Percentiles rank a stretch among this genome's conserved stretches.
These are phyloP conservation scores for Plantago coronopus DNA, from an alignment of 305 asterid species.

Conservation along the genomic window DNA sequence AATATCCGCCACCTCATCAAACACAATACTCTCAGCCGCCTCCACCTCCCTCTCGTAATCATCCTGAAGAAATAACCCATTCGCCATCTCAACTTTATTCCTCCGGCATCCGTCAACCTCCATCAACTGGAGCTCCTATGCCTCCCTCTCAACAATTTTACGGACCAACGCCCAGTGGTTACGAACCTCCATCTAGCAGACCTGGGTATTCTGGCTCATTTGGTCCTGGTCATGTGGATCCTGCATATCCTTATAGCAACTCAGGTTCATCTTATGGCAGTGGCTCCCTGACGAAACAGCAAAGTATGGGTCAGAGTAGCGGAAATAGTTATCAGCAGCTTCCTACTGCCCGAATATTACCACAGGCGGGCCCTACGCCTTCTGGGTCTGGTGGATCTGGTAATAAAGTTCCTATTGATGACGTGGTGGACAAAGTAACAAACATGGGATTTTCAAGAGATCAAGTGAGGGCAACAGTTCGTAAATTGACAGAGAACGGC, in stretches of 20 bases:
- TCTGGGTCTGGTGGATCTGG: constrained; percentile 39
- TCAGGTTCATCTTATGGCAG: constrained; percentile 36
- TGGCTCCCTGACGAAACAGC: constrained; percentile 40
- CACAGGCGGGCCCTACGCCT: constrained; percentile 54
- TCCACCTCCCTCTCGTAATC: constrained; percentile 37
- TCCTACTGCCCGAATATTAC: constrained; percentile 54
- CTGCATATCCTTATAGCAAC: constrained; percentile 35
- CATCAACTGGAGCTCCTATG: constrained; percentile 38
- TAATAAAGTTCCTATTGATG: constrained; percentile 57
- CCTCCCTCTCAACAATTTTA: constrained; percentile 46
- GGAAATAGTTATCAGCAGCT: constrained; percentile 47
- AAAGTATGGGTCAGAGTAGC: constrained; percentile 35
- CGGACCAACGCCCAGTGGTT: constrained; percentile 31
- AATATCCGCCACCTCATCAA: constrained; percentile 31
- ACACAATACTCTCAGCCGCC: constrained; percentile 40
- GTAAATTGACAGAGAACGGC: constrained; percentile 59
- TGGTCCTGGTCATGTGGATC: constrained; percentile 41
- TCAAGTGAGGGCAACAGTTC: constrained; percentile 49
- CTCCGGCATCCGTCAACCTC: constrained; percentile 32
- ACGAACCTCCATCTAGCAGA: constrained; percentile 39
- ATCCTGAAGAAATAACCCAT: constrained; percentile 48
- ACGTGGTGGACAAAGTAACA: constrained; percentile 61
- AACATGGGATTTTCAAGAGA: constrained; percentile 65
- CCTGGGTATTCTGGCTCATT: constrained; percentile 41
- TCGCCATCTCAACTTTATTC: constrained; percentile 38